phyloP scores from a whole-genome alignment of 352 stramenopile species.

The Aphanomyces cochlioides region DNA sequence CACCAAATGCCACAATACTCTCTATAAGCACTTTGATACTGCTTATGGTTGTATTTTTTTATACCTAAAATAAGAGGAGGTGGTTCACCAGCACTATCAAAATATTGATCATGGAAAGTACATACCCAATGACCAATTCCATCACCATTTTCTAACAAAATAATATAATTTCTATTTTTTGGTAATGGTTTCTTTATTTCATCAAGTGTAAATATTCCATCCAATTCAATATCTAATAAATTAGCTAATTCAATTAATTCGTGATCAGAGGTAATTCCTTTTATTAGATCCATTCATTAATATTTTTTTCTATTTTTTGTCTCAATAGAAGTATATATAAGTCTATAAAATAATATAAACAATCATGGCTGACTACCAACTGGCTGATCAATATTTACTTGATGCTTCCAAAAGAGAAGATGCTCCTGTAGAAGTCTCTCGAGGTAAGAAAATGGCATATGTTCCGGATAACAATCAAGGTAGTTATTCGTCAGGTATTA shows the following conservation, averaged over 20 bases:
- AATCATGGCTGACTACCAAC: too few relatives aligned
- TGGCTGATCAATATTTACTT: too few relatives aligned
- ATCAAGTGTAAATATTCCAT: constrained; percentile 5
- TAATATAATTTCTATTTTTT: background rate
- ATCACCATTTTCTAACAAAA: background rate
- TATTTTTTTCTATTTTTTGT: too few relatives aligned
- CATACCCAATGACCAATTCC: constrained; percentile 3
- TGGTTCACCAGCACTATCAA: background rate
- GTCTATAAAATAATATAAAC: too few relatives aligned
- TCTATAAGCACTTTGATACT: constrained; percentile 2
- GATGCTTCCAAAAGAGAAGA: too few relatives aligned
- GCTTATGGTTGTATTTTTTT: background rate
- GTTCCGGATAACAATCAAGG: too few relatives aligned
- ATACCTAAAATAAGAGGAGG: background rate
- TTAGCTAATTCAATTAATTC: constrained; percentile 1
- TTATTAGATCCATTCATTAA: constrained; percentile 5
- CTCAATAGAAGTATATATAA: too few relatives aligned
- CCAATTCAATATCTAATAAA: constrained; percentile 7
- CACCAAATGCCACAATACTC: constrained; percentile 1
- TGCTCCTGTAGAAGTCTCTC: too few relatives aligned
- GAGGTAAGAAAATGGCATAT: too few relatives aligned
- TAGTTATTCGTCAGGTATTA: too few relatives aligned
- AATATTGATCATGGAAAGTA: background rate
- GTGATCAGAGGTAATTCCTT: constrained; percentile 5
- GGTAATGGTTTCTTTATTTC: background rate